phyloP scores from a whole-genome alignment of 768 basidiomycete species.

The Serendipita sp. region DNA sequence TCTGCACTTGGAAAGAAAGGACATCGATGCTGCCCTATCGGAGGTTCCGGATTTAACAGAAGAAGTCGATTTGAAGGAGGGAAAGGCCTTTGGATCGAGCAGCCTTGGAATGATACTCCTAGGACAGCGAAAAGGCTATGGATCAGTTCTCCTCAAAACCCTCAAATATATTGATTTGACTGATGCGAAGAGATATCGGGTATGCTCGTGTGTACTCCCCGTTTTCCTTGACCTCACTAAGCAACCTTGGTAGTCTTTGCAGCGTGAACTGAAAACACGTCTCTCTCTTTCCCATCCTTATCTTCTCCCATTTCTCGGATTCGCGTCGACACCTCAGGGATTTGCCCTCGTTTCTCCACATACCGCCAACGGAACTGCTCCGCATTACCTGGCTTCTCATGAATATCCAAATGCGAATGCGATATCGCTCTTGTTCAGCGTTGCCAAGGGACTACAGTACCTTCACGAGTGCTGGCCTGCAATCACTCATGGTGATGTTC shows the following conservation, averaged over 20 bases:
- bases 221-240: neutral
- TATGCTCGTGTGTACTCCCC: neutral
- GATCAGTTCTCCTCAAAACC: neutral
- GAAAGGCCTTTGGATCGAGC: neutral
- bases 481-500: conserved; percentile 4
- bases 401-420: conserved; percentile 1
- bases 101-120: neutral
- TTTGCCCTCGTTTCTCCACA: neutral
- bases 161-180: neutral
- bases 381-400: neutral
- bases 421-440: neutral
- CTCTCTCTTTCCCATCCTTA: neutral
- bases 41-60: neutral
- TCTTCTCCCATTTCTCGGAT: neutral
- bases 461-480: neutral
- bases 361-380: neutral
- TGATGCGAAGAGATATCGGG: neutral
- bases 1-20: neutral
- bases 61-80: neutral
- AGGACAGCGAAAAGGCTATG: neutral
- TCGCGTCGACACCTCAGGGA: neutral
- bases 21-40: neutral
- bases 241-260: neutral
- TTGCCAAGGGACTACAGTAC: neutral
- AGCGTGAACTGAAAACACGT: conserved; percentile 2